Percentiles rank a stretch among this genome's conserved stretches.
Evolutionary conservation across 768 basidiomycete genomes (phyloP).

Genomic region (Kwoniella sp.): DNA sequence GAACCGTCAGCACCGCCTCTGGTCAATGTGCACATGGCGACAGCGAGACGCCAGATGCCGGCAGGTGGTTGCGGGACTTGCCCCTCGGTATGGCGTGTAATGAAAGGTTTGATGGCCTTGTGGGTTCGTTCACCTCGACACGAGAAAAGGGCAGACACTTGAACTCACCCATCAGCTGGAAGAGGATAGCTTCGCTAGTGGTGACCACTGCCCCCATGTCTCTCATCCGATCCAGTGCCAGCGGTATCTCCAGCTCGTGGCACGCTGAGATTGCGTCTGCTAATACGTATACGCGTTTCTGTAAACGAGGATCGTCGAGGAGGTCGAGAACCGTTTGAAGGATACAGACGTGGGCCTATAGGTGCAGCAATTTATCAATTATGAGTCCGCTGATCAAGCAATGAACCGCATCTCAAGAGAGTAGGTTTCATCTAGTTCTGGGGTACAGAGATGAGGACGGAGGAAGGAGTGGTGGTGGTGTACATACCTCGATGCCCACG

Average conservation of each 20-base stretch:
- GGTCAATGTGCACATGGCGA: too few relatives aligned
- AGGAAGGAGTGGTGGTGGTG: too few relatives aligned
- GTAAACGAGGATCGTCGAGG: constrained; percentile 40
- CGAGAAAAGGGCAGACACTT: too few relatives aligned
- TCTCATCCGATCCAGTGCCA: constrained; percentile 64
- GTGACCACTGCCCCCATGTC: constrained; percentile 69
- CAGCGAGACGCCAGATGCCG: too few relatives aligned
- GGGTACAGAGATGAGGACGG: not conserved
- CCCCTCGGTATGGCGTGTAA: too few relatives aligned
- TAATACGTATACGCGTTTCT: constrained; percentile 61
- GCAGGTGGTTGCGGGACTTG: too few relatives aligned
- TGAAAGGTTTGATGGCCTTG: too few relatives aligned
- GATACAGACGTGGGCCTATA: constrained; percentile 83
- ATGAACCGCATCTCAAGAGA: too few relatives aligned
- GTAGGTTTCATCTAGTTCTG: too few relatives aligned
- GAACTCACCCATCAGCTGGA: constrained; percentile 71
- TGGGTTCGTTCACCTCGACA: not conserved
- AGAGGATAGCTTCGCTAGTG: constrained; percentile 79
- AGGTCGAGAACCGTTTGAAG: constrained; percentile 80
- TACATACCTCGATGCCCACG: constrained; percentile 81
- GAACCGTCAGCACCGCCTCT: not conserved
- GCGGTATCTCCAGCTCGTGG: constrained; percentile 75
- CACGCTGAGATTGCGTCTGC: constrained; percentile 84
- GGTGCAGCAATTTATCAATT: not conserved
- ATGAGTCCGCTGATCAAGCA: not conserved